Evolutionary conservation across 805 yeast genomes (phyloP).

Genomic region (Lipomyces chichibuensis): DNA sequence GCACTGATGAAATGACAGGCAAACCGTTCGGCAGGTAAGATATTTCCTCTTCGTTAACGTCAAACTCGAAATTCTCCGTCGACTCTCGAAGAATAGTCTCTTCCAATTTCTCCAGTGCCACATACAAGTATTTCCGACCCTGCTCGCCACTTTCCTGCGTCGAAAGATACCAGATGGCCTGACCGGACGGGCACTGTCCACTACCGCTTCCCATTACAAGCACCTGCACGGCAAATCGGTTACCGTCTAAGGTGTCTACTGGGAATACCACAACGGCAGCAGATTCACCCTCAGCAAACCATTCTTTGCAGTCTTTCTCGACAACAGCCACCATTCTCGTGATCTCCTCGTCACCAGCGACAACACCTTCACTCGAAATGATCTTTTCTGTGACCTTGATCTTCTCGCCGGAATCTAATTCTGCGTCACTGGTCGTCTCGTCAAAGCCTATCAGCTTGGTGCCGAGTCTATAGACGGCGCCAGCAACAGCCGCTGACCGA

Average conservation of each 20-base stretch:
- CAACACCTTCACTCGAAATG: slow-evolving; percentile 53
- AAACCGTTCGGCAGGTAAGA: slow-evolving; percentile 60
- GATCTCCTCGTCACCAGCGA: slow-evolving; percentile 54
- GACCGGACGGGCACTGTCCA: slow-evolving; percentile 85
- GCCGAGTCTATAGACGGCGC: slow-evolving; percentile 86
- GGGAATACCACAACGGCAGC: slow-evolving; percentile 93
- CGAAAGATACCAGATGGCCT: slow-evolving; percentile 87
- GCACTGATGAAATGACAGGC: slow-evolving; percentile 75
- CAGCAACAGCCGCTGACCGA: slow-evolving; percentile 97
- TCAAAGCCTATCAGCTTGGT: slow-evolving; percentile 69
- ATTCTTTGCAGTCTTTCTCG: slow-evolving; percentile 82
- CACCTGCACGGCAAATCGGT: slow-evolving; percentile 78
- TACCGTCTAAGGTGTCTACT: slow-evolving; percentile 71
- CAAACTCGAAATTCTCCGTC: slow-evolving; percentile 58
- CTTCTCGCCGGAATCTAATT: slow-evolving; percentile 63
- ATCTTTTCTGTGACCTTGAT: slow-evolving; percentile 79
- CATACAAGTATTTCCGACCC: slow-evolving; percentile 76
- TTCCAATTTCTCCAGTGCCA: slow-evolving; percentile 80
- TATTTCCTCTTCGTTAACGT: slow-evolving; percentile 60
- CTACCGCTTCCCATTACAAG: slow-evolving; percentile 84
- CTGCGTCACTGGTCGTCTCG: slow-evolving; percentile 64
- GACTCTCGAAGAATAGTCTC: slow-evolving; percentile 79
- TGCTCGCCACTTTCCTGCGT: slow-evolving; percentile 67
- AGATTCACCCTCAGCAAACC: slow-evolving; percentile 85
- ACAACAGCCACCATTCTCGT: slow-evolving; percentile 82